phyloP scores from a whole-genome alignment of 2,329 filamentous ascomycete genomes.

The Penicillium sp. region DNA sequence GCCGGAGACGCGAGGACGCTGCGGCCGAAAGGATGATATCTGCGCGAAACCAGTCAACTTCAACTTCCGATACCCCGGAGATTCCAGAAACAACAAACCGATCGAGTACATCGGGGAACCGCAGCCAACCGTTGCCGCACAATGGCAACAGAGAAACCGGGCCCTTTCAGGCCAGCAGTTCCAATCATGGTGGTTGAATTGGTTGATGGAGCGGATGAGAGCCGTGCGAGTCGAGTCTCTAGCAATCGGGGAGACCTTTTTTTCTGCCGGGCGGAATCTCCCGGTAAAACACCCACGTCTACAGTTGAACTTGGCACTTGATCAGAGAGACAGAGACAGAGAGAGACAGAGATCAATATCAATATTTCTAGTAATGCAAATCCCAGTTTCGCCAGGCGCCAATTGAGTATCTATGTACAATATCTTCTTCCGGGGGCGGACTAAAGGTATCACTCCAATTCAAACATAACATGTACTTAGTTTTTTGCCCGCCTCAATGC shows the following conservation, averaged over 20 bases:
- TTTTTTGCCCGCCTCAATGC: constrained; percentile 16
- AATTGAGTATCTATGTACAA: constrained; percentile 34
- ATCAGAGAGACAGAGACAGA: background rate
- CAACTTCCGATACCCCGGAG: constrained; percentile 1
- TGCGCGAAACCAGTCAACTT: constrained; percentile 20
- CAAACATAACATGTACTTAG: constrained; percentile 20
- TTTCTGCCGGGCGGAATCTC: constrained; percentile 36
- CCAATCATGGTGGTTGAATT: constrained; percentile 47
- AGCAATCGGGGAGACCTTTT: constrained; percentile 30
- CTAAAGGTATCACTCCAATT: constrained; percentile 16
- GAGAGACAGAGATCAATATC: background rate
- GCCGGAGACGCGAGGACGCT: constrained; percentile 19
- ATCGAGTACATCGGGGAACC: constrained; percentile 30
- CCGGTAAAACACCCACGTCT: constrained; percentile 14
- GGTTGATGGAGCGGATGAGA: constrained; percentile 10
- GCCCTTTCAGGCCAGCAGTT: constrained; percentile 50
- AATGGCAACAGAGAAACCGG: constrained; percentile 41
- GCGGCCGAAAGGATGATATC: constrained; percentile 35
- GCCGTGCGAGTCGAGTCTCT: constrained; percentile 13
- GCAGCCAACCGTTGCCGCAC: constrained; percentile 27
- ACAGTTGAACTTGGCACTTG: background rate
- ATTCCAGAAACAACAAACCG: constrained; percentile 28
- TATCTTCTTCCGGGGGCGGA: constrained; percentile 10
- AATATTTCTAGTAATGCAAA: constrained; percentile 5
- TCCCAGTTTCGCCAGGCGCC: constrained; percentile 31